Conservation (phyloP, 176 grass and related monocot species). For the Rhynchospora tenuis region DNA sequence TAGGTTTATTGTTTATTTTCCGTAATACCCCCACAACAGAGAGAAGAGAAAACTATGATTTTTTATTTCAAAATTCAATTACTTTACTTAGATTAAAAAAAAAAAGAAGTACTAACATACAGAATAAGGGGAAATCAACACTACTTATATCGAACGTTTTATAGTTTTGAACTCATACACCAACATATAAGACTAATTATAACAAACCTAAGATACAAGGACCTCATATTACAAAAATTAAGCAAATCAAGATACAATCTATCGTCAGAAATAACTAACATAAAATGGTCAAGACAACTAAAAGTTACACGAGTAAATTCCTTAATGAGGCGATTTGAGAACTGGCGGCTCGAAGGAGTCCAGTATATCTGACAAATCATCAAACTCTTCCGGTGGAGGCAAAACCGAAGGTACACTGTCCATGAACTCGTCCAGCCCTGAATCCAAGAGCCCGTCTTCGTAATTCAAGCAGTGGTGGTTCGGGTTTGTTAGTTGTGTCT, state of each 20-base stretch:
- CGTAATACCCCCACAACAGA: too few relatives aligned
- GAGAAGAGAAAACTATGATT: not conserved
- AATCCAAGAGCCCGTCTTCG: not conserved
- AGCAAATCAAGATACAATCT: not conserved
- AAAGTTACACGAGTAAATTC: not conserved
- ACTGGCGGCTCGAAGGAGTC: not conserved
- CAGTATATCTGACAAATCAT: not conserved
- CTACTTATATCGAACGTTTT: not conserved
- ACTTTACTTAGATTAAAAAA: not conserved
- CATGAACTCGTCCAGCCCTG: not conserved
- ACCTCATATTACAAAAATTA: not conserved
- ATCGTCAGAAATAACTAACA: not conserved
- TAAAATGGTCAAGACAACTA: not conserved
- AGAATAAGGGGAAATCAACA: not conserved
- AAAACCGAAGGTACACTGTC: not conserved
- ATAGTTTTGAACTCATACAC: not conserved
- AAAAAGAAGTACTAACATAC: not conserved
- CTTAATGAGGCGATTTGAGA: not conserved
- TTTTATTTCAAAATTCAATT: not conserved
- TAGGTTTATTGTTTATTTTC: too few relatives aligned
- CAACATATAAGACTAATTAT: not conserved
- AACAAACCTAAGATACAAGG: not conserved
- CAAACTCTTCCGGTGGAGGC: not conserved
- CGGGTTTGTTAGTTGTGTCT: not conserved
- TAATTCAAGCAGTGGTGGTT: not conserved